Percentiles rank a stretch among this genome's conserved stretches.
Conservation (phyloP, 1,139 yeast species). For the Pichia sp. region DNA sequence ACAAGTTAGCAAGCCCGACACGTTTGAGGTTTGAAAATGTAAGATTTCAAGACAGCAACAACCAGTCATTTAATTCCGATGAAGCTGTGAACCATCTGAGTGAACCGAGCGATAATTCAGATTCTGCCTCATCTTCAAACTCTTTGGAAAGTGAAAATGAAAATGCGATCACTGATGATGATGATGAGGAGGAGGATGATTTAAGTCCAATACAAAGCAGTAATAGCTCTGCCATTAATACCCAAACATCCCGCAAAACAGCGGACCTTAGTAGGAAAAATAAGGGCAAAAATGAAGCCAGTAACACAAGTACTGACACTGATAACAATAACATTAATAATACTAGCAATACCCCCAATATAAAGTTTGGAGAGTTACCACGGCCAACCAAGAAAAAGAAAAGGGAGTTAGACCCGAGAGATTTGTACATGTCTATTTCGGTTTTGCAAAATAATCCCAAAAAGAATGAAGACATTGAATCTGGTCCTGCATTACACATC, state of each 20-base stretch:
- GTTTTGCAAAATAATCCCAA: slow-evolving; percentile 58
- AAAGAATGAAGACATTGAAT: slow-evolving; percentile 41
- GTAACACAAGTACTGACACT: neutral
- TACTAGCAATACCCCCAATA: slow-evolving; percentile 25
- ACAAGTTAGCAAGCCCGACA: neutral
- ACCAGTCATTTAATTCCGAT: neutral
- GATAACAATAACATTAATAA: neutral
- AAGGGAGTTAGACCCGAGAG: slow-evolving; percentile 67
- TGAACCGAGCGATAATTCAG: slow-evolving; percentile 39
- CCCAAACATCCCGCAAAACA: neutral
- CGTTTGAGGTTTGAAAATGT: slow-evolving; percentile 2
- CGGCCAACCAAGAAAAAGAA: slow-evolving; percentile 39
- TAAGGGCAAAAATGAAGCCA: neutral
- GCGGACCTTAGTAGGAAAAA: neutral
- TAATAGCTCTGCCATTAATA: neutral
- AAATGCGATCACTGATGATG: neutral
- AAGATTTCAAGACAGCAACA: slow-evolving; percentile 8
- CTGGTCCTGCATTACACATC: slow-evolving; percentile 80
- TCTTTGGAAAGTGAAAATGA: slow-evolving; percentile 3
- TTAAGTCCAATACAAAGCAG: neutral
- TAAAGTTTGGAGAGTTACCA: slow-evolving; percentile 43
- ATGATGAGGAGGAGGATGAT: too few species aligned
- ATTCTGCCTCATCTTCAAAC: neutral
- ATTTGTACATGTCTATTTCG: slow-evolving; percentile 77
- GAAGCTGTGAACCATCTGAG: slow-evolving; percentile 35